Evolutionary conservation across 2,329 filamentous ascomycete species (phyloP), one percentile per base, ranked within the genome.

Genomic region (Aureobasidium sp.): DNA sequence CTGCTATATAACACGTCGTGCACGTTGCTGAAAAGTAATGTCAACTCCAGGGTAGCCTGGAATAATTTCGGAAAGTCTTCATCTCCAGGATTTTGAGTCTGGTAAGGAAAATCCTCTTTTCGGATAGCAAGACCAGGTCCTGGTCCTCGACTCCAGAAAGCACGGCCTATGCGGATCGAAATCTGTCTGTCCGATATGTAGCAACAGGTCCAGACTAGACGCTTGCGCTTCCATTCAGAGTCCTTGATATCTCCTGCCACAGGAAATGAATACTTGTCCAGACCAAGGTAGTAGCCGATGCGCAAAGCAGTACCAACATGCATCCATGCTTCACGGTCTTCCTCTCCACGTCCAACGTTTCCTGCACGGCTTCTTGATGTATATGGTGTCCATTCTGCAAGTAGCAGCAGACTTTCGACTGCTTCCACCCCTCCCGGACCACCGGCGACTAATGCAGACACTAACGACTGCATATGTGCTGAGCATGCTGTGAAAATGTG

Each of bases 311-410:
- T 79, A 1, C 87, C 87, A 6, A 89, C 85, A 66, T 89, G 84
- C 86, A 89, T 89, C 87, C 87, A 90, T 0, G 86, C 85, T 31
- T 87, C 85, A 46, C 87, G 81, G 66, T 90, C 86, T 68, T 89
- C 87, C 69, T 89, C 86, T 9, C 87, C 87, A 60, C 86, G 80
- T 0, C 86, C 87, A 21, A 89, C 84, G 27, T 81, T 78, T 33
- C 83, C 83, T 31, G 83, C 81, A 35, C 80, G 76, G 2, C 79
- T 79, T 6, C 84, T 76, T 1, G 84, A 79, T 0, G 84, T 83
- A 63, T 87, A 86, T 0, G 85, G 85, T 7, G 85, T 85, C 87
- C 87, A 90, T 67, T 90, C 86, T 0, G 87, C 86, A 1, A 90
- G 79, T 2, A 90, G 75, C 0, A 89, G 74, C 1, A 90, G 73